Evolutionary conservation across 2,329 filamentous ascomycete species (phyloP).

Genomic region (Aquanectria penicillioides): DNA sequence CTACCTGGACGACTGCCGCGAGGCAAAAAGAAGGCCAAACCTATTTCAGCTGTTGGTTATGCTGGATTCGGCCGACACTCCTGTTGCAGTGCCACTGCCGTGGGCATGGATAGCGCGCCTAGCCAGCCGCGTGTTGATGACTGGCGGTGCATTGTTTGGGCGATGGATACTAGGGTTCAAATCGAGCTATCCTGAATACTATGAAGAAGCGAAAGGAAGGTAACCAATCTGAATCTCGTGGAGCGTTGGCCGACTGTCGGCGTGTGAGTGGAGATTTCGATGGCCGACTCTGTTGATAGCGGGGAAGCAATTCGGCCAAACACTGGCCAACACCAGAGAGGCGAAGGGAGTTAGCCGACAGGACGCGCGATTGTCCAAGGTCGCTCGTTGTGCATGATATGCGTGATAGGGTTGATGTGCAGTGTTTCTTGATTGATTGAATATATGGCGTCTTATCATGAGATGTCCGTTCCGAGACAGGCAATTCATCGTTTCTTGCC

Average conservation of each 20-base stretch:
- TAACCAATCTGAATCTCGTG: not conserved
- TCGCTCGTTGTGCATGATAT: too few species aligned
- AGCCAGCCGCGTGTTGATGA: not conserved
- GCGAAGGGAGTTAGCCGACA: not conserved
- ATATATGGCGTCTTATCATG: too few species aligned
- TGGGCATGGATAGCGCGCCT: not conserved
- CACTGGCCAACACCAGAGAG: too few species aligned
- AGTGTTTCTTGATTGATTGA: too few species aligned
- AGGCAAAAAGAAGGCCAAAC: not conserved
- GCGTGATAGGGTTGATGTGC: too few species aligned
- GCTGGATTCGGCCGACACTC: conserved; percentile 5
- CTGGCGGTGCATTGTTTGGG: not conserved
- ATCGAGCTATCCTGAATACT: conserved; percentile 1
- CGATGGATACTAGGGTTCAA: conserved; percentile 7
- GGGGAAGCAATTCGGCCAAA: not conserved
- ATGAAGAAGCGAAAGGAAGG: not conserved
- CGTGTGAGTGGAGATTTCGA: too few species aligned
- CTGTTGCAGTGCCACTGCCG: conserved; percentile 2
- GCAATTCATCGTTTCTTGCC: too few species aligned
- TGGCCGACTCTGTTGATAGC: too few species aligned
- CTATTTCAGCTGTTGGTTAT: conserved; percentile 11
- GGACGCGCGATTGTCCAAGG: not conserved
- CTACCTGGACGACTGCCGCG: conserved; percentile 9
- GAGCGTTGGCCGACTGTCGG: not conserved
- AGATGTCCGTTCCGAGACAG: too few species aligned